Conservation (phyloP, 2,329 filamentous ascomycete genomes). For the Chaetomium olivaceum region DNA sequence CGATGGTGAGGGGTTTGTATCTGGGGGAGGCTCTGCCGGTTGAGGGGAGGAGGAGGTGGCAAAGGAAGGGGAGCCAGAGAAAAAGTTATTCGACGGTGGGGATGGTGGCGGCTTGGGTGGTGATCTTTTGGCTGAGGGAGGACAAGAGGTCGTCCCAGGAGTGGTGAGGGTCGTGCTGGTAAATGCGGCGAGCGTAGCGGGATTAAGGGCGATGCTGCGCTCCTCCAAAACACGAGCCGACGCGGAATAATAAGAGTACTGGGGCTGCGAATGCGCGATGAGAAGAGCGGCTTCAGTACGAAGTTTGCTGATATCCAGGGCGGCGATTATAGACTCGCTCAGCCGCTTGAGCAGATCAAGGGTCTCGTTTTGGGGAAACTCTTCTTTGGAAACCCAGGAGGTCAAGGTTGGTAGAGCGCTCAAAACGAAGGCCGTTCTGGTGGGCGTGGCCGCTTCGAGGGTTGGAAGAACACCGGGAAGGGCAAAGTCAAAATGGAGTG, state of each 20-base stretch:
- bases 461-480: neutral
- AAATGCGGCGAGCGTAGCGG: neutral
- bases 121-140: neutral
- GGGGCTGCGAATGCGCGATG: neutral
- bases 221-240: no score
- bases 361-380: neutral
- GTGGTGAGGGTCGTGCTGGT: neutral
- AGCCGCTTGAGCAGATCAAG: neutral
- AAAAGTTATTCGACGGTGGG: neutral
- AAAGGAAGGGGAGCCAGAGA: slow-evolving; percentile 15
- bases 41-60: neutral
- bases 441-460: neutral
- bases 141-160: neutral
- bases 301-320: neutral
- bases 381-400: neutral
- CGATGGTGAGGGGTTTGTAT: slow-evolving; percentile 8
- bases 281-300: neutral
- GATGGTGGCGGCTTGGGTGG: neutral
- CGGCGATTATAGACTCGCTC: neutral
- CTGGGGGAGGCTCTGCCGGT: neutral
- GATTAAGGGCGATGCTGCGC: neutral
- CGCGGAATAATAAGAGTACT: neutral
- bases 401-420: neutral
- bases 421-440: neutral
- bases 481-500: neutral